Conservation (phyloP, 2,329 filamentous ascomycete species). For the Cercospora sp. region DNA sequence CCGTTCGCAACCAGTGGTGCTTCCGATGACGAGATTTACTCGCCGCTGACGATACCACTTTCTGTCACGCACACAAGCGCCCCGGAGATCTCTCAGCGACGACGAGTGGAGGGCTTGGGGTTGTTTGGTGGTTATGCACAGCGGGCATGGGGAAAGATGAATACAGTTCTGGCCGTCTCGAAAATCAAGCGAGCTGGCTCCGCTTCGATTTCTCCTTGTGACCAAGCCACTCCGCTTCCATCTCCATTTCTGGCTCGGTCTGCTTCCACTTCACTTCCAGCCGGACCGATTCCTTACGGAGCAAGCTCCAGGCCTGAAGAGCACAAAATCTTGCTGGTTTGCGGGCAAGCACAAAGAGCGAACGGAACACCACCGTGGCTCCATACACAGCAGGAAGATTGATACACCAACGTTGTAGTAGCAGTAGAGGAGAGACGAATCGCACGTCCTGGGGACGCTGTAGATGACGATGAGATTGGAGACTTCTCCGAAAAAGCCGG, state of each 20-base stretch:
- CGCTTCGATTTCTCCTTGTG: not conserved
- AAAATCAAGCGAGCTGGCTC: conserved; percentile 5
- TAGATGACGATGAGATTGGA: not conserved
- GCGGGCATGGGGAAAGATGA: not conserved
- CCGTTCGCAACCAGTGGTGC: conserved; percentile 33
- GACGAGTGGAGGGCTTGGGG: not conserved
- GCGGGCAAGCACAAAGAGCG: not conserved
- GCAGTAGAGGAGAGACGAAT: not conserved
- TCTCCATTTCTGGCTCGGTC: not conserved
- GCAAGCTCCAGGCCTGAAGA: not conserved
- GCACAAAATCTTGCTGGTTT: not conserved
- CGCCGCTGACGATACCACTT: not conserved
- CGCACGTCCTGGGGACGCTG: conserved; percentile 1
- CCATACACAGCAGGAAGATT: not conserved
- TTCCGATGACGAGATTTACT: conserved; percentile 19
- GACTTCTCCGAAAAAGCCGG: not conserved
- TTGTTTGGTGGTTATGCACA: not conserved
- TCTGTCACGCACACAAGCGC: not conserved
- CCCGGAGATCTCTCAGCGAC: not conserved
- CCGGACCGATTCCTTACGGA: not conserved
- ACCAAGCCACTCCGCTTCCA: not conserved
- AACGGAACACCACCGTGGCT: not conserved
- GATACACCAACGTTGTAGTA: not conserved
- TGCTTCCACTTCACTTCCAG: not conserved
- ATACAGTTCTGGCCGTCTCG: not conserved